These are phyloP conservation scores for Cinchona pubescens DNA, from an alignment of 257 asterid species.

Conservation along the genomic window DNA sequence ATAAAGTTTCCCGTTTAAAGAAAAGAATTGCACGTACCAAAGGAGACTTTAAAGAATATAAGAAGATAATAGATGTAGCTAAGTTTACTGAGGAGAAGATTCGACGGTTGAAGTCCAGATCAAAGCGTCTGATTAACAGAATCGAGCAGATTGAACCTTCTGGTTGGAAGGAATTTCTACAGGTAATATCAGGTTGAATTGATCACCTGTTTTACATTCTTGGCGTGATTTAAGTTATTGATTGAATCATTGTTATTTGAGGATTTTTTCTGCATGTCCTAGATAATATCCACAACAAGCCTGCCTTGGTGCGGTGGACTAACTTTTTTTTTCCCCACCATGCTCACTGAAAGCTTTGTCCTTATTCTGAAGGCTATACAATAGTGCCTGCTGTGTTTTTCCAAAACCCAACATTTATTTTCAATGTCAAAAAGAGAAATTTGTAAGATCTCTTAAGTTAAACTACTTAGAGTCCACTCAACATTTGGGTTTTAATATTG, in stretches of 20 bases:
- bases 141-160: conserved; percentile 96
- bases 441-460: background rate
- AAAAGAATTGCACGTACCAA: conserved; percentile 75
- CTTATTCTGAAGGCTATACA: background rate
- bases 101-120: conserved; percentile 72
- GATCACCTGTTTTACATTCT: background rate
- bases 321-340: background rate
- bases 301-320: background rate
- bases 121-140: conserved; percentile 70
- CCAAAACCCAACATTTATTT: background rate
- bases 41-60: conserved; percentile 89
- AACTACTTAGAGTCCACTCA: no score
- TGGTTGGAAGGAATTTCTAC: conserved; percentile 99
- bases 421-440: no score
- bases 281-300: background rate
- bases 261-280: background rate
- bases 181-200: conserved; percentile 43
- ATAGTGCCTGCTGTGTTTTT: no score
- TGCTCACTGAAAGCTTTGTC: background rate
- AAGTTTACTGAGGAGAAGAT: conserved; percentile 87
- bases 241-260: background rate
- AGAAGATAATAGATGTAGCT: conserved; percentile 70
- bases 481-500: no score
- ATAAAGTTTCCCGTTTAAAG: conserved; percentile 78
- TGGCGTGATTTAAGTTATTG: background rate